Evolutionary conservation across 1,139 yeast species (phyloP), one percentile per base, ranked within the genome.

Genomic region (Meyerozyma elateridarum): DNA sequence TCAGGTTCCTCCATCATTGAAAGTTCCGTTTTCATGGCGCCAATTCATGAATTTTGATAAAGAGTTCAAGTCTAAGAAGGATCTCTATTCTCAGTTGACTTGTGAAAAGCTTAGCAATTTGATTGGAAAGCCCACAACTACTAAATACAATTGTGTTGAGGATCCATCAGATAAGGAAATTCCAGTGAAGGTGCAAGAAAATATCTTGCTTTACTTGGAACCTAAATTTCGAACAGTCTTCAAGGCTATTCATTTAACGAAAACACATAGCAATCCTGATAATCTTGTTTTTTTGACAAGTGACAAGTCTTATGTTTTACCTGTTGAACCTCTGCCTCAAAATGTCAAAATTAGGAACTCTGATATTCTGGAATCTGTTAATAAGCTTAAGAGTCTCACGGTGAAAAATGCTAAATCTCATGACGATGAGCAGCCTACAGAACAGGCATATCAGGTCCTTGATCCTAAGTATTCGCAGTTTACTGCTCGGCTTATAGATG

Each of bases 11-110:
- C 7, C 4, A 7, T 15, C 13, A 15, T 7, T 22, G 26, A 22
- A 22, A 22, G 17, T 28, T 28, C 30, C 30, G 16, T 28, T 28
- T 15, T 28, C 30, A 8, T 28, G 30, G 30, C n/a, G 16, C 5
- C 30, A 28, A 6, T 28, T 28, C 15, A 19, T 28, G 30, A 14
- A 15, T 14, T 18, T 28, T 20, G 30, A 28, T n/a, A 8, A 20
- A 3, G 21, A 28, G 11, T 8, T 28, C 15, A 25, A 22, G 3
- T 8, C 26, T n/a, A 17, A 18, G 20, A 28, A 28, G 30, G 17
- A 18, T 12, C 14, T 28, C 14, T 21, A 28, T n/a, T 24, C 21
- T 3, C 17, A 28, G 15, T 28, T 28, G 30, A 9, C n/a, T 8
- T 28, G 30, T 19, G 18, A 6, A 6, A 28, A 28, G 22, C 20